Conservation (phyloP, 768 basidiomycete species). For the Symmetrospora coprosmae region DNA sequence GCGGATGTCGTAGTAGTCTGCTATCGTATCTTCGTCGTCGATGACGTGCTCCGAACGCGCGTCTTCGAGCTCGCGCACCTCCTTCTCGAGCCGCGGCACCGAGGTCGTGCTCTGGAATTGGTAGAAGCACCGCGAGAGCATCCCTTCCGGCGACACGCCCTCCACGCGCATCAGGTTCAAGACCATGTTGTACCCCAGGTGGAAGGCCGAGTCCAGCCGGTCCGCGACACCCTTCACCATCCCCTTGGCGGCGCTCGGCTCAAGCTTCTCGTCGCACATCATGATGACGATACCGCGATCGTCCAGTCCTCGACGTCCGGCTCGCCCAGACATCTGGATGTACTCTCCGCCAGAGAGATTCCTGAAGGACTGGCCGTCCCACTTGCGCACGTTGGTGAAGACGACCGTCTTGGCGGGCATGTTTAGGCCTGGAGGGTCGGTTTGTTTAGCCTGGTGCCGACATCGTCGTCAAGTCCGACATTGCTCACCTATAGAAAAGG, state of each 20-base stretch:
- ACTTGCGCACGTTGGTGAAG: constrained; percentile 87
- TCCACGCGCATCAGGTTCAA: constrained; percentile 97
- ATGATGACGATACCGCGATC: constrained; percentile 98
- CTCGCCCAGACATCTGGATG: constrained; percentile 98
- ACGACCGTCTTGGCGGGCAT: constrained; percentile 99
- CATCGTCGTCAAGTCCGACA: no score
- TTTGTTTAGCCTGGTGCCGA: neutral
- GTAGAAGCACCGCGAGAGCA: constrained; percentile 94
- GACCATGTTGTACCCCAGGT: constrained; percentile 98
- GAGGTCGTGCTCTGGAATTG: constrained; percentile 91
- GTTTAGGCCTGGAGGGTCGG: constrained; percentile 49
- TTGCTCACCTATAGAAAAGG: constrained; percentile 71
- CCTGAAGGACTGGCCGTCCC: constrained; percentile 86
- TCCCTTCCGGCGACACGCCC: constrained; percentile 92
- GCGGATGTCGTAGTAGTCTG: constrained; percentile 83
- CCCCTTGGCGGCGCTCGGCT: constrained; percentile 73
- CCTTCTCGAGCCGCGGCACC: constrained; percentile 71
- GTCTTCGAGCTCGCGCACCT: constrained; percentile 60
- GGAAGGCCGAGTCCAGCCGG: constrained; percentile 91
- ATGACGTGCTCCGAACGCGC: constrained; percentile 53
- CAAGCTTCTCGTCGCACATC: constrained; percentile 98
- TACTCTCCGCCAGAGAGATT: constrained; percentile 85
- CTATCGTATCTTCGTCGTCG: constrained; percentile 65
- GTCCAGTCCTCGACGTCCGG: constrained; percentile 88
- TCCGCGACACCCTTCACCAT: constrained; percentile 99